Evolutionary conservation across 2,329 filamentous ascomycete species (phyloP), one percentile per base, ranked within the genome.

Genomic region (Keithomyces neogunnii): DNA sequence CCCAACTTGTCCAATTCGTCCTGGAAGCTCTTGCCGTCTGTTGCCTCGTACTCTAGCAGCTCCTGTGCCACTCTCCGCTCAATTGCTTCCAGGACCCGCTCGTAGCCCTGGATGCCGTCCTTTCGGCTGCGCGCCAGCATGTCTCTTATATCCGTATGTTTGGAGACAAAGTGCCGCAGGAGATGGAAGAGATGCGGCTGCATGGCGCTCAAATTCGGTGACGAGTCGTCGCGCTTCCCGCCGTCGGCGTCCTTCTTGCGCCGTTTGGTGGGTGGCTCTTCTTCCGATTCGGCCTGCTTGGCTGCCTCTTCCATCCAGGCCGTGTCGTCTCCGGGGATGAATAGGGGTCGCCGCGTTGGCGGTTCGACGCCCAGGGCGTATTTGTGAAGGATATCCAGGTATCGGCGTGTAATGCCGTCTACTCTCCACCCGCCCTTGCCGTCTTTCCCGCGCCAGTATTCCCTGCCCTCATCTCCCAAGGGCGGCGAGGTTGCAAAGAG

Each of bases 171-270:
- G 33, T 92, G 84, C 13, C 92, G 81, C 28, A 97, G 78, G 30
- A 99, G 79, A 66, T 95, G 88, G 74, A 99, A 99, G 43, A 96
- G 80, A 67, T 99, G 93, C 1, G 89, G 83, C 67, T 97, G 91
- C 77, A 96, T 88, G 35, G 84, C 84, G 9, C 80, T 76, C 46
- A 96, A 74, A 66, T 93, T 97, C 3, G 72, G 80, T 38, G 61
- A 63, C 44, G 67, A 67, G 50, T 72, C 69, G 46, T 70, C 70
- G 54, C 68, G 67, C 66, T 65, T 54, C 9, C 50, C 30, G 32
- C 61, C 62, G 5, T 58, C 55, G 4, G 61, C 57, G 42, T 69
- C 64, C 56, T 64, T 71, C 60, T 75, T 77, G 52, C 72, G 69
- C 60, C 76, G 78, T 66, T 80, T 82, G 53, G 71, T 68, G 13